These are phyloP conservation scores for Trametes elegans DNA, from an alignment of 768 basidiomycete genomes.

Conservation along the genomic window DNA sequence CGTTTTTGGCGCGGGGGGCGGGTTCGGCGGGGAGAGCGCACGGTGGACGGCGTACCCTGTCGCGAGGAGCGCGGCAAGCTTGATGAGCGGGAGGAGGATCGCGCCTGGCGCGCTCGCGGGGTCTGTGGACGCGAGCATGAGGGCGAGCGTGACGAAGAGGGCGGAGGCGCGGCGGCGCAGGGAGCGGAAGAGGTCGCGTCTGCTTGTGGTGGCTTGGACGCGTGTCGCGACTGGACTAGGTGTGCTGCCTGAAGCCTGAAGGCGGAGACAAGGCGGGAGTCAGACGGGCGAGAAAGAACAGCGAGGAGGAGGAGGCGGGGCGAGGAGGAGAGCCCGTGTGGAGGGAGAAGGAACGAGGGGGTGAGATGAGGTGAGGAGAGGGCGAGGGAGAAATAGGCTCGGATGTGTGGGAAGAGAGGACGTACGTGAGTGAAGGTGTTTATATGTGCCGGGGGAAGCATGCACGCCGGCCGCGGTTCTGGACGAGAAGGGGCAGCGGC, in stretches of 20 bases:
- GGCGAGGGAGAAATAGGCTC: conserved; percentile 7
- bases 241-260: background rate
- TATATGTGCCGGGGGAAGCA: conserved; percentile 10
- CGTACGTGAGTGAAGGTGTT: conserved; percentile 3
- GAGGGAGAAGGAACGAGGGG: background rate
- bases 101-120: background rate
- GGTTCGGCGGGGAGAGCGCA: conserved; percentile 27
- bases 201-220: too few relatives aligned
- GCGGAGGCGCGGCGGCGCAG: background rate
- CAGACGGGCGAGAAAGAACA: background rate
- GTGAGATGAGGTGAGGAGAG: background rate
- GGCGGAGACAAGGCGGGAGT: background rate
- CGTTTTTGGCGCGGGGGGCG: conserved; percentile 23
- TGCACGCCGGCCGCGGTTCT: conserved; percentile 8
- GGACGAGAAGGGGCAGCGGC: background rate
- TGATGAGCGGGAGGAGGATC: conserved; percentile 12
- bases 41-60: conserved; percentile 23
- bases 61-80: conserved; percentile 22
- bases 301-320: background rate
- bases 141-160: background rate
- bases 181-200: too few relatives aligned
- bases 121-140: conserved; percentile 1
- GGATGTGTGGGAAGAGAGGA: background rate
- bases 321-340: background rate
- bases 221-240: too few relatives aligned